phyloP scores from a whole-genome alignment of 495 filamentous ascomycete species.

The Neurospora tetrasperma region DNA sequence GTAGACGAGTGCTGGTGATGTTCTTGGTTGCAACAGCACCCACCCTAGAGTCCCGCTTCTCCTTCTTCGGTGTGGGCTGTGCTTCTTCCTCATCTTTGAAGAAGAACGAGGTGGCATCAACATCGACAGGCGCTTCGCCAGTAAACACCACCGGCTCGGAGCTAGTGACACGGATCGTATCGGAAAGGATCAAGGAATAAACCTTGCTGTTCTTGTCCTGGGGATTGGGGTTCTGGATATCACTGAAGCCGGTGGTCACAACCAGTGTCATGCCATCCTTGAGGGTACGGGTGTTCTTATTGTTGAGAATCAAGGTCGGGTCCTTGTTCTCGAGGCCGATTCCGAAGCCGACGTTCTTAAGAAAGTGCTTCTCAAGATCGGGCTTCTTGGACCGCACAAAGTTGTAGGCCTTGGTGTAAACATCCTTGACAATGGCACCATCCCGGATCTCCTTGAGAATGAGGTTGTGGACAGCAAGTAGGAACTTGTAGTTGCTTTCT shows the following conservation, averaged over 20 bases:
- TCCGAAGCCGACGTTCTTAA: slow-evolving; percentile 79
- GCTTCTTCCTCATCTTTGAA: slow-evolving; percentile 86
- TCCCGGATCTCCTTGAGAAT: slow-evolving; percentile 86
- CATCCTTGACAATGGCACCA: slow-evolving; percentile 75
- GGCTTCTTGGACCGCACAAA: slow-evolving; percentile 80
- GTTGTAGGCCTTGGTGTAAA: slow-evolving; percentile 77
- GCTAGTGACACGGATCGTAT: slow-evolving; percentile 82
- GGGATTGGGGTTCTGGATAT: slow-evolving; percentile 70
- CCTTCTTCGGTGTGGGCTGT: slow-evolving; percentile 56
- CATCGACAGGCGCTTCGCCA: slow-evolving; percentile 77
- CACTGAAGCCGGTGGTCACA: slow-evolving; percentile 76
- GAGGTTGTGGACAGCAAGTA: slow-evolving; percentile 72
- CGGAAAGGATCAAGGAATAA: slow-evolving; percentile 82
- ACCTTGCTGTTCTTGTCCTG: slow-evolving; percentile 77
- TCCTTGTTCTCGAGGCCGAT: slow-evolving; percentile 91
- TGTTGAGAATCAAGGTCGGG: slow-evolving; percentile 66
- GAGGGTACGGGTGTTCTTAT: slow-evolving; percentile 68
- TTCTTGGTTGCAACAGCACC: slow-evolving; percentile 82
- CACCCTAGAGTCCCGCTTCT: slow-evolving; percentile 70
- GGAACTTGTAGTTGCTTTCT: slow-evolving; percentile 87
- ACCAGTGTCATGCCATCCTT: slow-evolving; percentile 96
- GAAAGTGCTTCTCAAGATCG: slow-evolving; percentile 84
- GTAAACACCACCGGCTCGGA: slow-evolving; percentile 79
- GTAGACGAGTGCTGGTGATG: slow-evolving; percentile 85
- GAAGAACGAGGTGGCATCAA: slow-evolving; percentile 90